Evolutionary conservation across 169 alveolate species (phyloP).

Genomic region (Neospora caninum): DNA sequence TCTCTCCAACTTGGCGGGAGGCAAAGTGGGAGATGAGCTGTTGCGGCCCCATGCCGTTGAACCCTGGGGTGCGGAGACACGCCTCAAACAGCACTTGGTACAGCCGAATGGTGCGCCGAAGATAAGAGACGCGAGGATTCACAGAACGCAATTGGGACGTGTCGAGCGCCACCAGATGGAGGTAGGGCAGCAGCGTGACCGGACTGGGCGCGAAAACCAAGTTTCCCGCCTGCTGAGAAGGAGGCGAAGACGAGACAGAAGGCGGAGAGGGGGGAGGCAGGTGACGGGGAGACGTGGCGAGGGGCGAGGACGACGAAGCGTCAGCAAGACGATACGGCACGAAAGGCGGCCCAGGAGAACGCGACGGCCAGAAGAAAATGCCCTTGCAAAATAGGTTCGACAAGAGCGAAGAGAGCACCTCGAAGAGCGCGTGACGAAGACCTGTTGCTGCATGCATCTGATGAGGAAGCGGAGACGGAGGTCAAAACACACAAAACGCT

Average conservation of each 20-base stretch:
- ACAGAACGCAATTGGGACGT: neutral
- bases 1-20: too few species aligned
- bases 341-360: neutral
- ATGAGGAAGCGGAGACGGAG: neutral
- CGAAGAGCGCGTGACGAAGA: neutral
- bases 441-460: constrained; percentile 32
- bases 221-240: neutral
- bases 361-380: constrained; percentile 13
- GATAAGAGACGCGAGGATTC: neutral
- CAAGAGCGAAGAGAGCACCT: neutral
- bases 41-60: neutral
- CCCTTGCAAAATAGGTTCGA: neutral
- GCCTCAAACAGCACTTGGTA: constrained; percentile 36
- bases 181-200: constrained; percentile 28
- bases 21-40: neutral
- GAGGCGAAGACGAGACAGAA: neutral
- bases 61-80: neutral
- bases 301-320: neutral
- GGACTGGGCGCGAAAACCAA: constrained; percentile 11
- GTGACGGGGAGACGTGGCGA: neutral
- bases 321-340: neutral
- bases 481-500: neutral
- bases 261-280: neutral
- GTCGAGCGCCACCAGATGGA: constrained; percentile 5
- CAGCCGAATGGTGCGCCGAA: neutral